Base-by-base conservation (phyloP, 2,329 filamentous ascomycete genomes). In the Arthrobotrys sphaeroides region DNA sequence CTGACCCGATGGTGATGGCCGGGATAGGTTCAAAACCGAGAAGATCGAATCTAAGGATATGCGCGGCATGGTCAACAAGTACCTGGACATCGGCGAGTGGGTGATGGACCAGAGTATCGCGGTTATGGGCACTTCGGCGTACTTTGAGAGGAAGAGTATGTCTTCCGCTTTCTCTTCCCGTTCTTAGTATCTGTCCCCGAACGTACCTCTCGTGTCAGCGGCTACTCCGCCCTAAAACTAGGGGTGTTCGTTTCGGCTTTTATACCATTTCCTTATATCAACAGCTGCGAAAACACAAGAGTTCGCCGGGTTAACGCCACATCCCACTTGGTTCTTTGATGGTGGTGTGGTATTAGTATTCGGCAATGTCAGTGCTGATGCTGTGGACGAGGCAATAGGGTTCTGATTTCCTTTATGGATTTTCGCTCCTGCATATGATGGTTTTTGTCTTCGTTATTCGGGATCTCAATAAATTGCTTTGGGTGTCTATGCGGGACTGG, bases 41-140 rank as follows among this genome's bases (percentile, higher is more conserved):
- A 90, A 90, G 79, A 87, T 91, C 89, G 3, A 90, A 87, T 0
- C 94, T 90, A 82, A 98, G 97, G 20, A 98, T 91, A 80, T 93
- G 90, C 13, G 91, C 91, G 76, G 90, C 90, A 77, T 89, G 90
- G 55, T 90, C 90, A 16, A 94, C 93, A 73, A 90, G 94, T 28
- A 97, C 83, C 83, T 99, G 92, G 9, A 98, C 93, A 82, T 98
- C 16, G 95, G 95, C 80, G 95, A 99, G 85, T 97, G 93, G 89
- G 91, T 97, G 78, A 96, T 99, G 93, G 95, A 99, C 83, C 91
- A 96, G 85, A 96, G 93, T 28, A 93, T 98, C 31, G 94, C 94
- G 42, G 88, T 98, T 69, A 92, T 97, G 82, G 91, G 93, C 43
- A 90, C 91, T 55, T 96, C 92, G 82, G 88, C 90, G 74, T 99